Evolutionary conservation across 371 early-diverging fungal genomes (phyloP).

Genomic region (Rhizopus stolonifer): DNA sequence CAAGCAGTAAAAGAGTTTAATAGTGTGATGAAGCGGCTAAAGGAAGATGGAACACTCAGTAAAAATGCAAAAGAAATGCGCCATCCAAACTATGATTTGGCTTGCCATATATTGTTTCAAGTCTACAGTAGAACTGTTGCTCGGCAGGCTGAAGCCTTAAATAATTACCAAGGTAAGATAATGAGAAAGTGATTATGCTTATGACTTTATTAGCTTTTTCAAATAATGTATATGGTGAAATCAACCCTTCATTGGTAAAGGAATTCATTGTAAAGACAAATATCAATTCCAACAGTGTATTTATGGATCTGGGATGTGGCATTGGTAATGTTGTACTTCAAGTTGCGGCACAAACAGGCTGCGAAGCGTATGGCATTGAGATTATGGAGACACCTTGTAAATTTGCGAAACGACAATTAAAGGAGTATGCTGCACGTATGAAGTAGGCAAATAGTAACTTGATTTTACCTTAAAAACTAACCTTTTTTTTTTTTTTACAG

Average conservation of each 20-base stretch:
- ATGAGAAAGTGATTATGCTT: background rate
- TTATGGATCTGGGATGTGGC: conserved; percentile 93
- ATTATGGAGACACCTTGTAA: conserved; percentile 87
- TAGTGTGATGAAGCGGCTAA: conserved; percentile 47
- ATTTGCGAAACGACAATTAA: conserved; percentile 75
- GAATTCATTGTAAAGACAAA: conserved; percentile 79
- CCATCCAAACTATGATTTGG: conserved; percentile 65
- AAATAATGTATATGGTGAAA: conserved; percentile 95
- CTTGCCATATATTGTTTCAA: conserved; percentile 85
- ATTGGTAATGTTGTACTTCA: conserved; percentile 97
- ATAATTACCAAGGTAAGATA: conserved; percentile 71
- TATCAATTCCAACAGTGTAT: conserved; percentile 66
- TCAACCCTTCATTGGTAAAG: conserved; percentile 79
- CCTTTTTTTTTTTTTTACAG: conserved; percentile 21
- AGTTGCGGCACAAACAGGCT: conserved; percentile 87
- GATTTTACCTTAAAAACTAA: too few species aligned
- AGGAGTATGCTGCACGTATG: conserved; percentile 85
- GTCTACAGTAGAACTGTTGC: conserved; percentile 87
- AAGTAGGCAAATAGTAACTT: too few species aligned
- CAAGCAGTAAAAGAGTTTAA: conserved; percentile 77
- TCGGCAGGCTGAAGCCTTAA: conserved; percentile 76
- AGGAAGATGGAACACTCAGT: conserved; percentile 33
- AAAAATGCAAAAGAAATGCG: conserved; percentile 42
- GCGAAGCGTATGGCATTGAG: conserved; percentile 87
- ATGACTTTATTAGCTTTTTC: conserved; percentile 92